Evolutionary conservation across 257 asterid genomes (phyloP).

Genomic region (Salvia splendens): DNA sequence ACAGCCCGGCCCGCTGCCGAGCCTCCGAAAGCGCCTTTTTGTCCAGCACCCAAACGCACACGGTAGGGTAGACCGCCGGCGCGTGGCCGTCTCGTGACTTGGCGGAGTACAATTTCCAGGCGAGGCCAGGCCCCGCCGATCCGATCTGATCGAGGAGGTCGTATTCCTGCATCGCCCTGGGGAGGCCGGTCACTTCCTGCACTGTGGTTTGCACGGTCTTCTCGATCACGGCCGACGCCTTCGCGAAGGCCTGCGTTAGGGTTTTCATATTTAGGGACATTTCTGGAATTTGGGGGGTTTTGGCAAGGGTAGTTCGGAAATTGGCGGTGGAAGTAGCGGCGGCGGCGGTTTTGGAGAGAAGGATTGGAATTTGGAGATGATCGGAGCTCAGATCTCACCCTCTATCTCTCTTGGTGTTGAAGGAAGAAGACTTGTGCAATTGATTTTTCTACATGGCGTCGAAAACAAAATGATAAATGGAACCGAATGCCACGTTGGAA

Average conservation of each 20-base stretch:
- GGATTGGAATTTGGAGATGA: conserved; percentile 36
- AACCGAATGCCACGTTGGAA: conserved; percentile 41
- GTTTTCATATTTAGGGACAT: conserved; percentile 96
- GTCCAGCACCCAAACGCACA: conserved; percentile 90
- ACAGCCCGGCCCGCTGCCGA: conserved; percentile 79
- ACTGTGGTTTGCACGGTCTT: conserved; percentile 96
- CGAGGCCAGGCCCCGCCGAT: conserved; percentile 90
- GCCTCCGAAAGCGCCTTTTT: conserved; percentile 83
- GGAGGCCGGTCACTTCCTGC: conserved; percentile 93
- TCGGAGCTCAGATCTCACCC: conserved; percentile 50
- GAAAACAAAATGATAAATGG: conserved; percentile 12
- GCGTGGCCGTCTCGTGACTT: conserved; percentile 72
- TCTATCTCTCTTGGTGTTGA: conserved; percentile 24
- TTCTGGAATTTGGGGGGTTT: conserved; percentile 23
- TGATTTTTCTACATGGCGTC: conserved; percentile 27
- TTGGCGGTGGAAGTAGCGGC: background rate
- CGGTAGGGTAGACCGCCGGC: conserved; percentile 75
- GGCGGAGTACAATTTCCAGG: conserved; percentile 89
- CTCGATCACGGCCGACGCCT: conserved; percentile 95
- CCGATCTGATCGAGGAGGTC: conserved; percentile 87
- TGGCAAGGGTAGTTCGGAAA: conserved; percentile 14
- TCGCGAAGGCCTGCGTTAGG: conserved; percentile 89
- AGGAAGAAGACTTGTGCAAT: conserved; percentile 12
- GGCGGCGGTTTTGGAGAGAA: conserved; percentile 33
- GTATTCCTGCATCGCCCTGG: conserved; percentile 85